Conservation (phyloP, 345 rosid species). For the Microcos paniculata region DNA sequence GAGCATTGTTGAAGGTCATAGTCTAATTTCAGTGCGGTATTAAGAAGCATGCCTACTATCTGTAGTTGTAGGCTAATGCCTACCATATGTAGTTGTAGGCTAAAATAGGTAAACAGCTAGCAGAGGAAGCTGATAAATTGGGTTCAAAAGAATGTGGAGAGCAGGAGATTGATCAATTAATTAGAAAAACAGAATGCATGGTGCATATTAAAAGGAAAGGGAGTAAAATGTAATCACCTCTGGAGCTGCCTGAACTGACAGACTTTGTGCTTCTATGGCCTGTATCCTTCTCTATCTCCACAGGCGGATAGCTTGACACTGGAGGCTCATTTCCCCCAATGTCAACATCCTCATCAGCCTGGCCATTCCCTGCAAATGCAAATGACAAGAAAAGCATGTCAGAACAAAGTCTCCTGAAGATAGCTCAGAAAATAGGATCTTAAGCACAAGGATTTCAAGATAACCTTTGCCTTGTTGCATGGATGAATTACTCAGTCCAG, state of each 20-base stretch:
- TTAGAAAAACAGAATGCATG: not conserved
- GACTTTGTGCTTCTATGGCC: constrained; percentile 28
- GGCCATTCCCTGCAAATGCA: constrained; percentile 55
- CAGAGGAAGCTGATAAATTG: not conserved
- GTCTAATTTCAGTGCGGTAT: not conserved
- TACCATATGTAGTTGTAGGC: not conserved
- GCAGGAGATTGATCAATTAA: not conserved
- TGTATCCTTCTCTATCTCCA: constrained; percentile 46
- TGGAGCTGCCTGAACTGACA: constrained; percentile 44
- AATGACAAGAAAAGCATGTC: constrained; percentile 5
- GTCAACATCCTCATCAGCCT: constrained; percentile 77
- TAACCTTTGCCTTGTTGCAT: constrained; percentile 71
- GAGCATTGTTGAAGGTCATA: not conserved
- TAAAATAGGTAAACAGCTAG: not conserved
- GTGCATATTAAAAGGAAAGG: not conserved
- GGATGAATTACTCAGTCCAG: constrained; percentile 79
- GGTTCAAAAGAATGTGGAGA: not conserved
- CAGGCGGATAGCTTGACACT: constrained; percentile 47
- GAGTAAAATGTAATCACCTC: constrained; percentile 39
- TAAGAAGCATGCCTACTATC: not conserved
- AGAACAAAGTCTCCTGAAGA: not conserved
- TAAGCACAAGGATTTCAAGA: constrained; percentile 13
- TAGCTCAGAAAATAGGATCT: not conserved
- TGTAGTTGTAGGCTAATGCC: not conserved
- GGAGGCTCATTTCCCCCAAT: constrained; percentile 86